phyloP scores from a whole-genome alignment of 495 filamentous ascomycete genomes.

The Podospora conica region DNA sequence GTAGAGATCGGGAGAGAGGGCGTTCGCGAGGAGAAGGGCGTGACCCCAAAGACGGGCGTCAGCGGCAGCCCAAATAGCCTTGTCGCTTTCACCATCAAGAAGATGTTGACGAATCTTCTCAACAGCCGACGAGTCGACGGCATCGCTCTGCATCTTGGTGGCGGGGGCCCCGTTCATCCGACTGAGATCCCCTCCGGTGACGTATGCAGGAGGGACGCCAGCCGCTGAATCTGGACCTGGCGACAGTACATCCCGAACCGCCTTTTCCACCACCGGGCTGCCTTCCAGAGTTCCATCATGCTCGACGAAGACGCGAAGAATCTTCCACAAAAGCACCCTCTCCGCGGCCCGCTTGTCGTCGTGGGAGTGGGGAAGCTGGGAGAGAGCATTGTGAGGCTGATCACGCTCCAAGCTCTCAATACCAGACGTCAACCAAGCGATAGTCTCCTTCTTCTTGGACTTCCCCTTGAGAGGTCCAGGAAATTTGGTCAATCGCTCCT shows the following conservation, averaged over 20 bases:
- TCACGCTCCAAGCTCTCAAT: constrained; percentile 65
- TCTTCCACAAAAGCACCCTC: constrained; percentile 80
- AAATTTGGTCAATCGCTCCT: constrained; percentile 69
- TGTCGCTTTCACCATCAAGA: constrained; percentile 75
- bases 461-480: constrained; percentile 86
- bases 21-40: constrained; percentile 85
- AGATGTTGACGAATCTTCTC: constrained; percentile 65
- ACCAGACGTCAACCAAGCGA: constrained; percentile 71
- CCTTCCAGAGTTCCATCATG: constrained; percentile 77
- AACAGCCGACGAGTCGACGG: constrained; percentile 58
- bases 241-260: constrained; percentile 66
- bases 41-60: constrained; percentile 94
- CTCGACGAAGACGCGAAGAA: constrained; percentile 73
- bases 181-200: constrained; percentile 25
- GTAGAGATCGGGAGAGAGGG: constrained; percentile 61
- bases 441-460: constrained; percentile 87
- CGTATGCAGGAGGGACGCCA: constrained; percentile 25
- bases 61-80: constrained; percentile 90
- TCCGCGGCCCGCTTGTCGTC: constrained; percentile 70
- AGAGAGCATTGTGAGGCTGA: constrained; percentile 40
- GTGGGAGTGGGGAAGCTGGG: constrained; percentile 38
- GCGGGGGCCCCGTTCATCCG: constrained; percentile 18
- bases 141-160: constrained; percentile 45
- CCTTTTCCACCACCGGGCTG: constrained; percentile 63
- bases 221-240: constrained; percentile 41